These are phyloP conservation scores for Stephania cephalantha DNA, from an alignment of 164 flowering plant genomes.

Conservation along the genomic window DNA sequence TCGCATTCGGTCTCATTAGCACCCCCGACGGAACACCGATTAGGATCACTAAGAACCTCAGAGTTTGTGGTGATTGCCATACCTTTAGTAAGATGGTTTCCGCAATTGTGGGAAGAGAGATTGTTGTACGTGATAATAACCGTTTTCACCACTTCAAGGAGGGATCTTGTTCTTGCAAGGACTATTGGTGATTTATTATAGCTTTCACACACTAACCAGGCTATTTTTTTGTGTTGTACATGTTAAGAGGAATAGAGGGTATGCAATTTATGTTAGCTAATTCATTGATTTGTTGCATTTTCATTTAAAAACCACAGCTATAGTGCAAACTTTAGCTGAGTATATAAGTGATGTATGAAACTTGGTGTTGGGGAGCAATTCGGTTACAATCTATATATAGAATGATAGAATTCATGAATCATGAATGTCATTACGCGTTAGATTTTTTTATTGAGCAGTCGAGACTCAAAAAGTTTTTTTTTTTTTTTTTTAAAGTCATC, in stretches of 20 bases:
- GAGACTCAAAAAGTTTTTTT: too few relatives aligned
- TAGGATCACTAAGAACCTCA: slow-evolving; percentile 8
- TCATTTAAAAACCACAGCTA: too few relatives aligned
- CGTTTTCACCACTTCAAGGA: slow-evolving; percentile 53
- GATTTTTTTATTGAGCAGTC: too few relatives aligned
- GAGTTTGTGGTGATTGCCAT: slow-evolving; percentile 55
- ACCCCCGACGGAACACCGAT: slow-evolving; percentile 5
- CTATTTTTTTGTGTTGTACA: too few relatives aligned
- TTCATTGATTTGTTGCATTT: neutral
- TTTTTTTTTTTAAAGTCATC: too few relatives aligned
- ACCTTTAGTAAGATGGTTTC: slow-evolving; percentile 41
- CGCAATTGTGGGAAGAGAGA: slow-evolving; percentile 24
- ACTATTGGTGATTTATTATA: slow-evolving; percentile 37
- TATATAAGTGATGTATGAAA: too few relatives aligned
- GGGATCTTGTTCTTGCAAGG: slow-evolving; percentile 54
- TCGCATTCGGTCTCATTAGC: slow-evolving; percentile 7
- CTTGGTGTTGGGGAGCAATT: neutral
- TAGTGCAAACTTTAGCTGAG: too few relatives aligned
- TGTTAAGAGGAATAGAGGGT: too few relatives aligned
- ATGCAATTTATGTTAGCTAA: too few relatives aligned
- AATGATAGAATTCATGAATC: too few relatives aligned
- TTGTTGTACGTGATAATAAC: slow-evolving; percentile 49
- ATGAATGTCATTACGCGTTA: too few relatives aligned
- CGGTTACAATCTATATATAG: too few relatives aligned
- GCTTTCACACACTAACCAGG: neutral